Base-by-base conservation (phyloP, 345 rosid species). In the Triadica sebifera region DNA sequence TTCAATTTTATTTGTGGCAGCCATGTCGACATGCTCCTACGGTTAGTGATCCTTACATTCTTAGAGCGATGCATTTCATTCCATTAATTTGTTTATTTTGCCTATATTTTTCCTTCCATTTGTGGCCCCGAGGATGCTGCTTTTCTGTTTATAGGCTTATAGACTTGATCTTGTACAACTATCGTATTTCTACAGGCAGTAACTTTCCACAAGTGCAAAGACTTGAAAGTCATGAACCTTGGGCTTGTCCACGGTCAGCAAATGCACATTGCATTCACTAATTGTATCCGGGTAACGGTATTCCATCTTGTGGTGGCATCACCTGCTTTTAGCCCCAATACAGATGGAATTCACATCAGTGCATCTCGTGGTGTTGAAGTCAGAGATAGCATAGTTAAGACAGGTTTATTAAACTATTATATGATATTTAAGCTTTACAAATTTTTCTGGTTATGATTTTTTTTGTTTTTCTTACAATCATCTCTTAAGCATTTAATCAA, bases 11-110 rank as follows among this genome's bases (percentile, higher is more conserved):
- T 77, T 71, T 29, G 73, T 77, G 86, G 80, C 94, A 91, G 98
- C 93, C 91, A 49, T 92, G 97, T 81, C 89, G 76, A n/a, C 90
- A 86, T 52, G 98, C 98, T 77, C 98, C 98, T 74, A 94, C 90
- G 79, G 98, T 94, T 78, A 69, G 93, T 85, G 72, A 75, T 59
- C 61, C 68, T 67, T 70, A 22, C 63, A 43, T 67, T 73, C 25
- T 68, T 75, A 53, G 41, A 70, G 55, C 50, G 59, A 64, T 52
- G 69, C 71, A 49, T 70, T 75, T 76, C 37, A 62, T 79, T 81
- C 70, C 67, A 43, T 49, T 43, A 59, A 50, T 78, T 76, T 67
- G 39, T 57, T 19, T 62, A 11, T 64, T 29, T 65, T 62, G 20
- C 17, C 8, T 38, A 24, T 51, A 13, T 6, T 51, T 57, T 41